phyloP scores from a whole-genome alignment of 305 asterid genomes.

The Fraxinus albicans region DNA sequence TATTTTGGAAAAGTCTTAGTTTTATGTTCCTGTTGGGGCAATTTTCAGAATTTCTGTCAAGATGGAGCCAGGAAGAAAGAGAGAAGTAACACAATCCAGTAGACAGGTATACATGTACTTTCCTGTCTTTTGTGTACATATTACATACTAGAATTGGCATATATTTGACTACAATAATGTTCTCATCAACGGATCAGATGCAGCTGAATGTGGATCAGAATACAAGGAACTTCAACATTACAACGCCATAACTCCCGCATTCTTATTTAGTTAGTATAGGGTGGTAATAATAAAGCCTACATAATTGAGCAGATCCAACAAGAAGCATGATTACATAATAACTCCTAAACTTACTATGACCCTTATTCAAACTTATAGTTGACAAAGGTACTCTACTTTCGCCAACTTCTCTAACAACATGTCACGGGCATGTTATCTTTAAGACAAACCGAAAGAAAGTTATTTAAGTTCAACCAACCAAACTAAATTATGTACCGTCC shows the following conservation, averaged over 20 bases:
- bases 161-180: background rate
- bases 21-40: background rate
- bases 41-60: background rate
- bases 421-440: background rate
- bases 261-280: background rate
- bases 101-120: background rate
- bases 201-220: background rate
- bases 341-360: background rate
- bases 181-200: background rate
- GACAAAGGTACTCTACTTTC: background rate
- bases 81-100: background rate
- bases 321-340: background rate
- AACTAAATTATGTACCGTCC: background rate
- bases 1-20: background rate
- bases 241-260: background rate
- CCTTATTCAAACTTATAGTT: background rate
- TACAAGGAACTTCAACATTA: background rate
- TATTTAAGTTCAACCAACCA: background rate
- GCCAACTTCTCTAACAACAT: background rate
- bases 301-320: background rate
- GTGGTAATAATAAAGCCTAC: background rate
- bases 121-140: background rate
- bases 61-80: background rate
- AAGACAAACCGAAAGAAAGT: constrained; percentile 2
- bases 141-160: background rate